Evolutionary conservation across 169 alveolate species (phyloP).

Genomic region (Sarcocystis neurona): DNA sequence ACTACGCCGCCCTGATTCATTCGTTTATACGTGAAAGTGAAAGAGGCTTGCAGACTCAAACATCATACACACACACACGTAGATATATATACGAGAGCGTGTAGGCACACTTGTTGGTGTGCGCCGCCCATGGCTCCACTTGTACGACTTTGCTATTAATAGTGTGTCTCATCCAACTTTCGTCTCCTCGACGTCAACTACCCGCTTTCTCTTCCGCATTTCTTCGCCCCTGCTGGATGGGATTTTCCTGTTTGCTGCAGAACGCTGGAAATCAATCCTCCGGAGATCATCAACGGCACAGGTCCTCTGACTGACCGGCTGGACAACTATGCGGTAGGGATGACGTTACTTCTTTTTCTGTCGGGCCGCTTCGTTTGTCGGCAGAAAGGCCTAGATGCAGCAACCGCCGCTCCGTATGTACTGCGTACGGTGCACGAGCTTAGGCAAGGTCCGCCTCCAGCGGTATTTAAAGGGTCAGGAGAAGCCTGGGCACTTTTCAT

Average conservation of each 20-base stretch:
- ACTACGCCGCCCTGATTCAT: no score
- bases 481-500: slow-evolving; percentile 81
- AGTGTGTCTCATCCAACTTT: no score
- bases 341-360: slow-evolving; percentile 76
- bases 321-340: slow-evolving; percentile 83
- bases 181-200: no score
- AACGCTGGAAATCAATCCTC: slow-evolving; percentile 83
- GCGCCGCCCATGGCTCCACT: no score
- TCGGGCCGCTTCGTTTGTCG: slow-evolving; percentile 82
- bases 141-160: no score
- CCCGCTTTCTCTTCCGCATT: no score
- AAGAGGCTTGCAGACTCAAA: no score
- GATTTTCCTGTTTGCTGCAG: background rate
- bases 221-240: background rate
- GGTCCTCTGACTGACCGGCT: slow-evolving; percentile 83
- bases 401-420: slow-evolving; percentile 79
- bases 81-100: no score
- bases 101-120: no score
- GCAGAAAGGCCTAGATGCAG: slow-evolving; percentile 79
- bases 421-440: slow-evolving; percentile 74
- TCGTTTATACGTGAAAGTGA: no score
- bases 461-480: slow-evolving; percentile 66
- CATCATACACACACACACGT: no score
- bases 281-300: slow-evolving; percentile 77
- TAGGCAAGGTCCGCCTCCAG: slow-evolving; percentile 74